These are phyloP conservation scores for Botryotinia calthae DNA, from an alignment of 2,329 filamentous ascomycete species.

Conservation along the genomic window DNA sequence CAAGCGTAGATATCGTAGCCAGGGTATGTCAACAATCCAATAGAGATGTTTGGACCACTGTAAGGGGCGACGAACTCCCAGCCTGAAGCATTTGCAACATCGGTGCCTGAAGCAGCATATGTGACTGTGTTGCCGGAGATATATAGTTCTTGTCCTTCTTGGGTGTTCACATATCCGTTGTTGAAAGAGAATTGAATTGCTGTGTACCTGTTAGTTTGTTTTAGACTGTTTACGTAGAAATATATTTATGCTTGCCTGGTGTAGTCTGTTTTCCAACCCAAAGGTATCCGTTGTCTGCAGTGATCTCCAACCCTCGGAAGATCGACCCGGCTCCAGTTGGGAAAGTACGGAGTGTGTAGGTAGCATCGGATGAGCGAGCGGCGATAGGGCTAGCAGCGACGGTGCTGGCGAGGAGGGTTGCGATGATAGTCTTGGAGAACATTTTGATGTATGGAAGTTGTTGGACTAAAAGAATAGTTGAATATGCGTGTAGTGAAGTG, in stretches of 20 bases:
- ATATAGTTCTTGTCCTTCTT: neutral
- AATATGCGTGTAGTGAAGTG: neutral
- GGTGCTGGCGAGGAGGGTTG: neutral
- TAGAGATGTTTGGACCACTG: neutral
- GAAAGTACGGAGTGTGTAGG: neutral
- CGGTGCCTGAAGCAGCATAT: neutral
- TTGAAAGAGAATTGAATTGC: neutral
- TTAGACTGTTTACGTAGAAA: neutral
- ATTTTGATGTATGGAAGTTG: neutral
- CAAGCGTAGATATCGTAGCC: neutral
- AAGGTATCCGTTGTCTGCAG: neutral
- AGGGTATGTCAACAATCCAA: neutral
- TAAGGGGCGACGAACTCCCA: neutral
- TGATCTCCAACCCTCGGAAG: neutral
- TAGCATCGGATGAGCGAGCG: neutral
- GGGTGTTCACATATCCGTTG: neutral
- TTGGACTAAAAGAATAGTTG: neutral
- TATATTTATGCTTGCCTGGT: neutral
- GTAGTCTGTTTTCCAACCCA: neutral
- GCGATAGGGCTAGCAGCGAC: neutral
- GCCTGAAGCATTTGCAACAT: fast-evolving
- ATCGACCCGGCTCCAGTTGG: neutral
- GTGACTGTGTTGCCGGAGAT: neutral
- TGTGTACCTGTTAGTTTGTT: neutral
- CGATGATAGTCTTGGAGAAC: neutral